These are phyloP conservation scores for Chlorella variabilis DNA, from an alignment of 163 green algal species.

Conservation along the genomic window DNA sequence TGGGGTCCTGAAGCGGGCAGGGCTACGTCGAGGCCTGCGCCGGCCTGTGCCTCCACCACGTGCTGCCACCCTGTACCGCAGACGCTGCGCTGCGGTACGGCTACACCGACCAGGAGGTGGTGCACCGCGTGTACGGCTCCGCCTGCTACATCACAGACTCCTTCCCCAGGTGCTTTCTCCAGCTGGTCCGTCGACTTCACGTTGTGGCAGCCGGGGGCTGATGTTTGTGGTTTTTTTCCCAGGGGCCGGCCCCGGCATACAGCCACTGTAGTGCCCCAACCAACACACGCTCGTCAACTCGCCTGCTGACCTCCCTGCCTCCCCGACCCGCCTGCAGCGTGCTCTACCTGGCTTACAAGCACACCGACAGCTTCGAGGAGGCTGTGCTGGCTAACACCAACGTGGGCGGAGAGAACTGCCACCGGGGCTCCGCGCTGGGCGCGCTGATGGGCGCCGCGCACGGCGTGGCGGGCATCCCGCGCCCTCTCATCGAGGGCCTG, in stretches of 20 bases:
- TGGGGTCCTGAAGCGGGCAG: no score
- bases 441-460: conserved; percentile 65
- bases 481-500: conserved; percentile 59
- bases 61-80: background rate
- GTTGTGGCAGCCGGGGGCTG: no score
- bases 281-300: background rate
- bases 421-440: conserved; percentile 40
- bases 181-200: background rate
- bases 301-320: background rate
- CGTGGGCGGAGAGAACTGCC: conserved; percentile 80
- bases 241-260: no score
- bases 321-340: conserved; percentile 31
- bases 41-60: background rate
- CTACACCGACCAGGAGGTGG: conserved; percentile 40
- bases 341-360: conserved; percentile 75
- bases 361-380: conserved; percentile 68
- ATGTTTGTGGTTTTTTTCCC: no score
- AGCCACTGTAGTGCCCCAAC: no score
- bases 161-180: conserved; percentile 24
- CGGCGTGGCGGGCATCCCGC: conserved; percentile 62
- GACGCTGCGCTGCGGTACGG: conserved; percentile 36
- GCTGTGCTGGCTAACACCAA: conserved; percentile 79
- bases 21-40: no score
- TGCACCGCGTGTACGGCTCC: conserved; percentile 63
- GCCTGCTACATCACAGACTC: conserved; percentile 75